Conservation (phyloP, 805 yeast genomes). For the Ogataea zsoltii region DNA sequence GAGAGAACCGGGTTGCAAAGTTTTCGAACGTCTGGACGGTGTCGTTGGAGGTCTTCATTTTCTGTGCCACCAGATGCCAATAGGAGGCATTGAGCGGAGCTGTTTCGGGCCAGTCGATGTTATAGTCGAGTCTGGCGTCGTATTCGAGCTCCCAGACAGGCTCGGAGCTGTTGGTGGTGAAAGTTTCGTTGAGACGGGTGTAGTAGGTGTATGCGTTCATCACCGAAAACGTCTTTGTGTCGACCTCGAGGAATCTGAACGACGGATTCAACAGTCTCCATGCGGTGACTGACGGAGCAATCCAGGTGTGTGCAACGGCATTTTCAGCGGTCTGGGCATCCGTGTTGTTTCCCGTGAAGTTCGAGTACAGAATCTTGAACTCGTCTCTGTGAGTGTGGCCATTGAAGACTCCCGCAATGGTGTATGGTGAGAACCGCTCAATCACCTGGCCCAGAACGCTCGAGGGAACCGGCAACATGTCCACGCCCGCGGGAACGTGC, state of each 20-base stretch:
- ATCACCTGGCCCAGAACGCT: slow-evolving; percentile 55
- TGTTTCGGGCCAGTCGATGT: slow-evolving; percentile 55
- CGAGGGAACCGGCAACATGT: slow-evolving; percentile 63
- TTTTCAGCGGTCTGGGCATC: slow-evolving; percentile 41
- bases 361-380: slow-evolving; percentile 55
- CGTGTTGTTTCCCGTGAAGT: slow-evolving; percentile 38
- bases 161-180: slow-evolving; percentile 51
- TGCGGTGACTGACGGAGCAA: slow-evolving; percentile 68
- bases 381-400: slow-evolving; percentile 76
- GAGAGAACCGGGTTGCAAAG: slow-evolving; percentile 54
- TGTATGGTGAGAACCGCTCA: slow-evolving; percentile 66
- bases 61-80: slow-evolving; percentile 59
- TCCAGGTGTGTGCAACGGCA: slow-evolving; percentile 61
- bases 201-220: slow-evolving; percentile 61
- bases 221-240: slow-evolving; percentile 57
- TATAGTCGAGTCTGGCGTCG: slow-evolving; percentile 61
- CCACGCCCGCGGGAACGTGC: slow-evolving; percentile 64
- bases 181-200: slow-evolving; percentile 60
- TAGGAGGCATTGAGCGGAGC: slow-evolving; percentile 68
- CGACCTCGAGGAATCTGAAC: slow-evolving; percentile 73
- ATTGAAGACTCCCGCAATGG: slow-evolving; percentile 67
- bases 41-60: slow-evolving; percentile 42
- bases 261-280: slow-evolving; percentile 60
- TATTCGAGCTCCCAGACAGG: slow-evolving; percentile 66
- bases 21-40: slow-evolving; percentile 52